A percentile compares a stretch with the other conserved stretches of the same genome.
Conservation (phyloP, 2,329 filamentous ascomycete genomes). For the Aureobasidium sp. region DNA sequence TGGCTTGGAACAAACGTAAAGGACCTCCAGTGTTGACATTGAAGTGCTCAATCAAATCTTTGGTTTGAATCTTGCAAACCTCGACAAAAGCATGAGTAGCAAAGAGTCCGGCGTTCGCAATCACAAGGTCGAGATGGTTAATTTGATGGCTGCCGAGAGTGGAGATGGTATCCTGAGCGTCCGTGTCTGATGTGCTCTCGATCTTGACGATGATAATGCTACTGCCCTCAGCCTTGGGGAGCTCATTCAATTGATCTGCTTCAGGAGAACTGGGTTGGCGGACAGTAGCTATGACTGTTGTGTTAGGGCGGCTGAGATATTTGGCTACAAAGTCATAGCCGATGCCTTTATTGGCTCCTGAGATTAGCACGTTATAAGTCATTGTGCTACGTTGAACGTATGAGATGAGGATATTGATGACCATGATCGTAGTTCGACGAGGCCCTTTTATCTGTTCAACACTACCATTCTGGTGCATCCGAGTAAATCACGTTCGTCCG, state of each 20-base stretch:
- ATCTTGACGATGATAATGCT: conserved; percentile 14
- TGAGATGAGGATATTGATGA: background rate
- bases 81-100: background rate
- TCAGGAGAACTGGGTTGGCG: conserved; percentile 3
- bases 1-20: conserved; percentile 39
- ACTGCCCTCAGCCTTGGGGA: conserved; percentile 7
- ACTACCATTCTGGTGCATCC: too few species aligned
- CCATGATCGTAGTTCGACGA: background rate
- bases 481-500: too few species aligned
- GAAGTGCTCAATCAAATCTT: conserved; percentile 23
- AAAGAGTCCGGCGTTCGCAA: conserved; percentile 13
- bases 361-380: background rate
- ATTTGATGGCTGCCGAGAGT: conserved; percentile 16
- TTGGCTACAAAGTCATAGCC: background rate
- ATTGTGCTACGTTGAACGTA: background rate
- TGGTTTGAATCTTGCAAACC: background rate
- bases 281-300: conserved; percentile 14
- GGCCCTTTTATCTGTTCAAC: background rate
- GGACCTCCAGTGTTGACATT: conserved; percentile 30
- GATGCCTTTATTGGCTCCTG: background rate
- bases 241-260: background rate
- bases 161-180: conserved; percentile 7
- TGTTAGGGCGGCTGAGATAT: conserved; percentile 10
- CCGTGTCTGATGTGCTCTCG: conserved; percentile 11
- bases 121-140: conserved; percentile 14